phyloP scores from a whole-genome alignment of 495 filamentous ascomycete genomes.

The Penicillium mononematosum region DNA sequence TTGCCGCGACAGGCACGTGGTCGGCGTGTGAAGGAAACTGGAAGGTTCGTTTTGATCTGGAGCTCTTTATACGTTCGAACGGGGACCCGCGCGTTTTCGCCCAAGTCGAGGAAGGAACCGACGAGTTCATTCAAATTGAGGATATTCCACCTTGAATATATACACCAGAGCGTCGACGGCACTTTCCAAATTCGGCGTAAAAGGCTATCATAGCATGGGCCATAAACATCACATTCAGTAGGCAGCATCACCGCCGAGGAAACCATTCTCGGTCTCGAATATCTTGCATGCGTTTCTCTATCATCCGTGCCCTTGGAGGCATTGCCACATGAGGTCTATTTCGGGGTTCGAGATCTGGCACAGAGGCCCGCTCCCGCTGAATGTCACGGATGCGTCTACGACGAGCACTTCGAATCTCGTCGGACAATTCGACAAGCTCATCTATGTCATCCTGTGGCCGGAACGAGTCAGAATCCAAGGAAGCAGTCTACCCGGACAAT shows the following conservation, averaged over 20 bases:
- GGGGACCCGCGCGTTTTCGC: neutral
- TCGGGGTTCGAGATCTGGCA: neutral
- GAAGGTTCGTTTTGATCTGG: neutral
- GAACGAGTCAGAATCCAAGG: constrained; percentile 3
- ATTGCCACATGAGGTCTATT: constrained; percentile 7
- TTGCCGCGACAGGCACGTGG: neutral
- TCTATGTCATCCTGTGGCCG: constrained; percentile 77
- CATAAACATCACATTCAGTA: neutral
- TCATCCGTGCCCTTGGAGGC: constrained; percentile 18
- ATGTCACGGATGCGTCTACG: constrained; percentile 77
- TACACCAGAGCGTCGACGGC: neutral
- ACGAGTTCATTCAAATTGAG: neutral
- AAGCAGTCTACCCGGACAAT: constrained; percentile 1
- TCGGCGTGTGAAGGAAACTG: neutral
- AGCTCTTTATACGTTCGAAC: neutral
- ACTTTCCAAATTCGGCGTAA: neutral
- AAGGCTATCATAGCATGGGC: neutral
- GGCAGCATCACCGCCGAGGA: constrained; percentile 5
- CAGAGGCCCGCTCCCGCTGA: constrained; percentile 65
- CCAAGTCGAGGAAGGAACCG: neutral
- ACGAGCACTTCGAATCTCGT: constrained; percentile 75
- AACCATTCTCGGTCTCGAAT: constrained; percentile 30
- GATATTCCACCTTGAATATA: neutral
- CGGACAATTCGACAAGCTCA: constrained; percentile 73
- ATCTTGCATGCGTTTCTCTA: constrained; percentile 12